Evolutionary conservation across 371 early-diverging fungal genomes (phyloP).

Genomic region (Dichotomocladium elegans): DNA sequence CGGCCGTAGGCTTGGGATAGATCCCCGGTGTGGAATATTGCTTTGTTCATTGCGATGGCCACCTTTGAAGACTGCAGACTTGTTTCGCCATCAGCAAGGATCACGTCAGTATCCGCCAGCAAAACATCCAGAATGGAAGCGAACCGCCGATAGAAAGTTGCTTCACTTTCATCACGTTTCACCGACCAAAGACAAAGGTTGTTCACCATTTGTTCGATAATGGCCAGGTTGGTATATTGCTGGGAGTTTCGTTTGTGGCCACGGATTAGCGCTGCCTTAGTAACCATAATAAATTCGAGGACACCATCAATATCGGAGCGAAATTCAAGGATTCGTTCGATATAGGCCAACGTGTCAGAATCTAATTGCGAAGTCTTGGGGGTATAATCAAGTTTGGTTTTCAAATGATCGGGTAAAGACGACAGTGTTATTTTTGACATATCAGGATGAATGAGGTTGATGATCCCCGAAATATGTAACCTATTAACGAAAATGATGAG

Average conservation of each 20-base stretch:
- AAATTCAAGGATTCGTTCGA: not conserved
- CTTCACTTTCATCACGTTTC: not conserved
- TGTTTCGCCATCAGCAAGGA: slow-evolving; percentile 3
- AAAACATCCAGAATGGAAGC: slow-evolving; percentile 4
- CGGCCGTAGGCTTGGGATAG: not conserved
- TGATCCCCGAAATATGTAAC: not conserved
- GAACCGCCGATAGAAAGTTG: slow-evolving; percentile 8
- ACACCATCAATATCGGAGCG: not conserved
- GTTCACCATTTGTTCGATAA: not conserved
- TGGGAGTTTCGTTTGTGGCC: not conserved
- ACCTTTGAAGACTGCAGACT: not conserved
- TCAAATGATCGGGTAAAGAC: not conserved
- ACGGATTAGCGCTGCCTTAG: too few relatives aligned
- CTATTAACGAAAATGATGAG: not conserved
- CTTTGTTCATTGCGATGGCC: not conserved
- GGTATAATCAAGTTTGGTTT: not conserved
- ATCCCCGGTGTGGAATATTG: slow-evolving; percentile 1
- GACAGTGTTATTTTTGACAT: not conserved
- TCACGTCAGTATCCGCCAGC: not conserved
- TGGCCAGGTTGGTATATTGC: not conserved
- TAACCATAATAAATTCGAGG: not conserved
- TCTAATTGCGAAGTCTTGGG: not conserved
- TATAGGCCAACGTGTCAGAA: not conserved
- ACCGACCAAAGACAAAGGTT: not conserved
- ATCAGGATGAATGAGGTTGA: not conserved